Evolutionary conservation across 495 filamentous ascomycete species (phyloP), one percentile per base, ranked within the genome.

Genomic region (Aspergillus egyptiacus): DNA sequence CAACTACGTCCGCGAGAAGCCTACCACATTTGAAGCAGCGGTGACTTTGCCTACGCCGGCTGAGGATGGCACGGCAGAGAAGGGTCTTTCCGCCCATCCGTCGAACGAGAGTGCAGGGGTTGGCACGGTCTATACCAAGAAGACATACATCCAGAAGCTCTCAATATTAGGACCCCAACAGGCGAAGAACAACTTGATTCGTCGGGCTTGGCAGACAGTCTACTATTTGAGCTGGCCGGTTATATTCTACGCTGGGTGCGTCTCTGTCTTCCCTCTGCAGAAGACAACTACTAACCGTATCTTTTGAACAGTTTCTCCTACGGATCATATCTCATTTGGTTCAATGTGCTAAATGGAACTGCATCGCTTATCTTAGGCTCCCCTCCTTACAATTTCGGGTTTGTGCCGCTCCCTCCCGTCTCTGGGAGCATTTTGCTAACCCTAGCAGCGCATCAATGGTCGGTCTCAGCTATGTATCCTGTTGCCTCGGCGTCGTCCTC

Each of bases 331-430:
- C 70, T 85, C 22, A 69, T 84, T 23, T 78, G 79, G 63, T 84
- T 84, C 68, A 84, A 84, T 55, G 79, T 85, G 28, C 62, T 85
- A 25, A 84, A 84, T 51, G 82, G 71, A 15, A 85, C 82, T 1
- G 67, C 78, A 0, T 84, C 81, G 0, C 68, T 84, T 7, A 79
- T 84, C 45, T 67, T 85, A 4, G 70, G 73, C 10, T 68, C 58
- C 13, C 50, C 66, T 6, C 80, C 83, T 0, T 86, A 86, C 49
- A 76, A 77, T 43, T 75, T 76, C 23, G 54, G 63, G 69, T 70
- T 50, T 13, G 17, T 17, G 19, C 14, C 10, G 13, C 15, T 14
- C 19, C 25, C 11, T 3, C 15, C 3, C 14, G 13, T 31, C 5
- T 31, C 2, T 20, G 11, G 6, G 14, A 4, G 25, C 11, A 43